Conservation (phyloP, 2,329 filamentous ascomycete genomes). For the Phaeosphaeriaceae sp. region DNA sequence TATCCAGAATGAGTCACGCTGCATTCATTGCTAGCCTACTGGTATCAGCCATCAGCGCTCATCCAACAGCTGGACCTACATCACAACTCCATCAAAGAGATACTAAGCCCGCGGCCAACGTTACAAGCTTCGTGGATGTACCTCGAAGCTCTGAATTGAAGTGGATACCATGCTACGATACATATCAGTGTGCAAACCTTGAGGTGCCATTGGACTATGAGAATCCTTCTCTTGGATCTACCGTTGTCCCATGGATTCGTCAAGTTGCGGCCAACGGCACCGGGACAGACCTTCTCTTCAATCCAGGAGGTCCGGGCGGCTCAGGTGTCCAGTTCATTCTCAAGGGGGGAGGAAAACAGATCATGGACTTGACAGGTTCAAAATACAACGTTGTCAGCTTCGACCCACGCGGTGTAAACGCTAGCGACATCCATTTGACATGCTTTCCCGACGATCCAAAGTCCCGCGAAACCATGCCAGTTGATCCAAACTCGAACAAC, state of each 20-base stretch:
- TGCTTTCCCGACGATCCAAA: constrained; percentile 26
- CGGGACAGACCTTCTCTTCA: constrained; percentile 15
- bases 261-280: constrained; percentile 10
- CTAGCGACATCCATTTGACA: constrained; percentile 14
- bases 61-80: background rate
- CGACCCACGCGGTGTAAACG: constrained; percentile 39
- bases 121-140: constrained; percentile 12
- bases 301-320: constrained; percentile 37
- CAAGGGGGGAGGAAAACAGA: constrained; percentile 6
- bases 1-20: background rate
- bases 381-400: constrained; percentile 35
- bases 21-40: background rate
- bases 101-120: background rate
- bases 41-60: background rate
- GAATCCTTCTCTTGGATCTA: constrained; percentile 11
- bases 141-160: constrained; percentile 13
- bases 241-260: constrained; percentile 20
- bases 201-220: constrained; percentile 24
- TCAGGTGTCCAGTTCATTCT: constrained; percentile 36
- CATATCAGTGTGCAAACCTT: constrained; percentile 15
- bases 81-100: background rate
- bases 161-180: constrained; percentile 17
- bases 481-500: background rate
- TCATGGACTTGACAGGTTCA: constrained; percentile 14
- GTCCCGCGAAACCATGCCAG: constrained; percentile 2